Base-by-base conservation (phyloP, 768 basidiomycete species). In the Kwoniella sp. region DNA sequence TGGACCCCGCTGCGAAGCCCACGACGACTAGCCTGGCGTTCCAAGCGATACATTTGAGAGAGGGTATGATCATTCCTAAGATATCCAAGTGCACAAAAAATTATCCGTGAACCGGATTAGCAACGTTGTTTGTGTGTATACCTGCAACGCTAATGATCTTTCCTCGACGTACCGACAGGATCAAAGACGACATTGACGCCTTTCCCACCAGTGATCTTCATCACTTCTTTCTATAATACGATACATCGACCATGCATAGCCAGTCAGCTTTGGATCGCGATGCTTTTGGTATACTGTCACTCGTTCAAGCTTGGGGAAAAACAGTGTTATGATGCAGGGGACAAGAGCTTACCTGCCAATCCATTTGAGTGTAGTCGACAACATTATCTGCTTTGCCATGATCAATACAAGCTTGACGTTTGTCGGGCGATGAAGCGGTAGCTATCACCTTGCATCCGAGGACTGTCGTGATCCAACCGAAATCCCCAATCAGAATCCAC, bases 381-480 rank as follows among this genome's bases (percentile, higher is more conserved):
- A 83, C 84, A 70, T 87, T 84, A 77, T 99, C 93, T 0, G 92
- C 96, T 8, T 90, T 90, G 12, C 91, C 93, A 56, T 85, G 82
- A 24, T 83, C 83, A 68, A 85, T 88, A 53, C 88, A 89, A 37
- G 97, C 84, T 26, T 90, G 86, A 7, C 95, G 83, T 79, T 99
- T 99, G 46, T 83, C 81, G 2, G 60, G 54, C 0, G 76, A 66
- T 0, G 74, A 76, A 22, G 91, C 92, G 0, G 93, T 94, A 0
- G 92, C 96, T 69, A 99, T 97, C 22, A 99, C 96, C 71, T 86
- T 91, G 40, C 91, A 94, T 25, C 93, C 95, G 51, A 96, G 83
- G 8, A 85, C 93, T 92, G 63, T 15, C 12, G 29, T 30, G 19
- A 0, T 17, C 10, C 40, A 19, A 19, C 17, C 40, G 17, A 9